Evolutionary conservation across 140 eudicot genomes (phyloP).

Genomic region (Artemisia princeps): DNA sequence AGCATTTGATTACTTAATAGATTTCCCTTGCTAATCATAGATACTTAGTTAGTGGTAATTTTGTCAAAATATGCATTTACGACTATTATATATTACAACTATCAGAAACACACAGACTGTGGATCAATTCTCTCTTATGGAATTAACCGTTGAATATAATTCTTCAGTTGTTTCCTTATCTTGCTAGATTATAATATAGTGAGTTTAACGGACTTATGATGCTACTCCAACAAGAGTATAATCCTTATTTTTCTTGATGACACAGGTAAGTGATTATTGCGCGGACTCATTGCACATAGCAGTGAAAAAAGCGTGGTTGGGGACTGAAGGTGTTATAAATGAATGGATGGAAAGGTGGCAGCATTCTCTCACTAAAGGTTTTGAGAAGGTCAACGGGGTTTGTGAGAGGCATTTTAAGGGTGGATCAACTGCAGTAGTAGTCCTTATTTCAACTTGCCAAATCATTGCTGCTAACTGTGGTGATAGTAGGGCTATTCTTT

Average conservation of each 20-base stretch:
- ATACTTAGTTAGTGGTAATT: too few species aligned
- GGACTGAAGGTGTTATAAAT: constrained; percentile 7
- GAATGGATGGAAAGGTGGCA: constrained; percentile 22
- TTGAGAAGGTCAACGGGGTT: constrained; percentile 18
- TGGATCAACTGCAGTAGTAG: constrained; percentile 34
- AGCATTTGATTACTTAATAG: too few species aligned
- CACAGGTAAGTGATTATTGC: constrained; percentile 29
- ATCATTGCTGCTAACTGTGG: constrained; percentile 30
- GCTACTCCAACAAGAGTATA: background rate
- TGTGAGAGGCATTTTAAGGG: background rate
- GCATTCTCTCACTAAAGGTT: constrained; percentile 18
- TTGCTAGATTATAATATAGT: constrained; percentile 5
- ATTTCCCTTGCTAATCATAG: too few species aligned
- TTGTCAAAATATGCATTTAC: too few species aligned
- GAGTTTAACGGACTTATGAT: background rate
- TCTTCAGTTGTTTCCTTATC: background rate
- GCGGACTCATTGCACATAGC: constrained; percentile 15
- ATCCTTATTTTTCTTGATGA: constrained; percentile 2
- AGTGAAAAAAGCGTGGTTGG: constrained; percentile 25
- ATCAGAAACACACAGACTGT: background rate
- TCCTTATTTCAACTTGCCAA: constrained; percentile 29
- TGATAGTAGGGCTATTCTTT: constrained; percentile 29
- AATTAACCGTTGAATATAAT: too few species aligned
- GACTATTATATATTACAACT: too few species aligned
- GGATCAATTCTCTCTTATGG: too few species aligned